Percentiles rank a stretch among this genome's conserved stretches.
Evolutionary conservation across 495 filamentous ascomycete species (phyloP).

Genomic region (Hyphodiscus hymeniophilus): DNA sequence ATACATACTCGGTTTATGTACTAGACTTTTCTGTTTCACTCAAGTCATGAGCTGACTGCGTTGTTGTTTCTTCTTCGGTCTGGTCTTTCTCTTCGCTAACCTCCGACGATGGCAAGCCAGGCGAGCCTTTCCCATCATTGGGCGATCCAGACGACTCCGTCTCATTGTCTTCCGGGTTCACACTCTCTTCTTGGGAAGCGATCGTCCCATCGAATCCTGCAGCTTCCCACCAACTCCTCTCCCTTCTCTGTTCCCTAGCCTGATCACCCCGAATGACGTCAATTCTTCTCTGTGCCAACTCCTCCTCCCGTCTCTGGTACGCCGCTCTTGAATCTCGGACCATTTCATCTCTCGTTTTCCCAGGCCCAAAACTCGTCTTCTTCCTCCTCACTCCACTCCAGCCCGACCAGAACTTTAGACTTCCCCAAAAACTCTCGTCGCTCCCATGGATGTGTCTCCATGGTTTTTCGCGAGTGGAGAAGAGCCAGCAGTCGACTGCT

Average conservation of each 20-base stretch:
- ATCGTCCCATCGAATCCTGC: constrained; percentile 9
- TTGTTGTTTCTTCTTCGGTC: neutral
- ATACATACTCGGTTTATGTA: neutral
- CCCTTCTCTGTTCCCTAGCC: neutral
- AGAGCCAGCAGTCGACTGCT: constrained; percentile 58
- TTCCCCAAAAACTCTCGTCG: constrained; percentile 33
- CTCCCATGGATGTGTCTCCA: constrained; percentile 51
- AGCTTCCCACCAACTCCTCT: constrained; percentile 21
- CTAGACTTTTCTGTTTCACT: neutral
- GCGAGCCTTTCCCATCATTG: neutral
- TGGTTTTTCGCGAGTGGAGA: constrained; percentile 56
- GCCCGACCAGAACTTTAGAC: constrained; percentile 33
- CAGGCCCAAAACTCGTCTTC: constrained; percentile 11
- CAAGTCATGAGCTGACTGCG: neutral
- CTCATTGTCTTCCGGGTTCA: constrained; percentile 13
- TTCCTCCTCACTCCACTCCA: constrained; percentile 25
- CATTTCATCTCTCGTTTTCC: constrained; percentile 34
- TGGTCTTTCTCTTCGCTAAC: neutral
- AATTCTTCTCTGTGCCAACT: constrained; percentile 23
- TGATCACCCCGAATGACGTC: neutral
- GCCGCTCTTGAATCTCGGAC: constrained; percentile 35
- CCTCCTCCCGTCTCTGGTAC: constrained; percentile 32
- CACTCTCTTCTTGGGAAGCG: constrained; percentile 15
- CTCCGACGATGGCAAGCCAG: neutral
- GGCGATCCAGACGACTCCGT: neutral